Evolutionary conservation across 345 rosid genomes (phyloP).

Genomic region (Eutrema japonicum): DNA sequence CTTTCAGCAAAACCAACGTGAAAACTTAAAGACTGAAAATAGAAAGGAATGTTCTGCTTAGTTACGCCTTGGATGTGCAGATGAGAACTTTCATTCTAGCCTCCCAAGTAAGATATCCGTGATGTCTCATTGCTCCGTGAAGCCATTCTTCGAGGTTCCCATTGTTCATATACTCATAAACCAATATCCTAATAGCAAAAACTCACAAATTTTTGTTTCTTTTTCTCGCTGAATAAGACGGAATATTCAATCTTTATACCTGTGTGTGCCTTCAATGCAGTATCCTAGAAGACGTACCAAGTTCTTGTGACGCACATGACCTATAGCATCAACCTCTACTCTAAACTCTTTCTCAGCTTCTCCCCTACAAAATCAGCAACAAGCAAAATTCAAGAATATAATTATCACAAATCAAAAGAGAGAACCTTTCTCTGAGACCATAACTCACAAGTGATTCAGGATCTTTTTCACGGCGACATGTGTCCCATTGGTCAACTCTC

Average conservation of each 20-base stretch:
- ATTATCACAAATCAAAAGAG: constrained; percentile 16
- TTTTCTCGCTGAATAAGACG: constrained; percentile 45
- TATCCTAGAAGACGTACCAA: constrained; percentile 92
- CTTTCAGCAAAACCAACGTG: constrained; percentile 1
- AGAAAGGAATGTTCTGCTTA: constrained; percentile 14
- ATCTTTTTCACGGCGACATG: constrained; percentile 94
- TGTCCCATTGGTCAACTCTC: constrained; percentile 68
- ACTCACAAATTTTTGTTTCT: constrained; percentile 41
- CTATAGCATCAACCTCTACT: constrained; percentile 95
- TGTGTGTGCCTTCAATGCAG: constrained; percentile 94
- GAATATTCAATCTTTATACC: constrained; percentile 47
- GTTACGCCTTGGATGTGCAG: constrained; percentile 92
- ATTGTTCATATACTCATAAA: constrained; percentile 86
- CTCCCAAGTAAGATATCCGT: constrained; percentile 87
- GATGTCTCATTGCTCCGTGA: constrained; percentile 72
- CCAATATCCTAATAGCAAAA: constrained; percentile 61
- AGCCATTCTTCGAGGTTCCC: constrained; percentile 97
- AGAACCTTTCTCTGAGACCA: neutral
- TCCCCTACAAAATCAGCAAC: constrained; percentile 57
- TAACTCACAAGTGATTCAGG: constrained; percentile 78
- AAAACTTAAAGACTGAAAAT: neutral
- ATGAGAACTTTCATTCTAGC: constrained; percentile 79
- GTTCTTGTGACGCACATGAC: constrained; percentile 94
- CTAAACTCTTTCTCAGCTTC: constrained; percentile 95
- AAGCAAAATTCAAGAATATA: constrained; percentile 14